Evolutionary conservation across 2,329 filamentous ascomycete genomes (phyloP), one percentile per base, ranked within the genome.

Genomic region (Dendryphion nanum): DNA sequence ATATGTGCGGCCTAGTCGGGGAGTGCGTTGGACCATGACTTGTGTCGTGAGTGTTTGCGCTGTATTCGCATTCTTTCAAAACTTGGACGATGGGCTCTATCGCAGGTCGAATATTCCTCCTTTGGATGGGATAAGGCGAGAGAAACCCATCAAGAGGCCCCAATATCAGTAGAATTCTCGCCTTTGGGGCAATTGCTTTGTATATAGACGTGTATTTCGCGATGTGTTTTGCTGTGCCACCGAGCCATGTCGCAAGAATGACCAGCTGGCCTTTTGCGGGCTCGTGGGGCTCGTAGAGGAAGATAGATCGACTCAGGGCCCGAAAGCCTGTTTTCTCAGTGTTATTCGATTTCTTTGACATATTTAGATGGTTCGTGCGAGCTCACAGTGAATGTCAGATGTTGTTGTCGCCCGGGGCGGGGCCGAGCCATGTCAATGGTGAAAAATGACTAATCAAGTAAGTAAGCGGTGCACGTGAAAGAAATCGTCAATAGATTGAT

Each of bases 121-220:
- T 19, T 16, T 53, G 45, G 6, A 7, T 18, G 4, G 18, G 13
- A 18, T 52, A 46, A 1, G 36, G 23, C 2, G 23, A 8, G 10
- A 26, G 3, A 26, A 26, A 26, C 3, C 23, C n/a, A 3, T 26
- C 23, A n/a, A 26, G 23, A 3, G 23, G 23, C n/a, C 10, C 23
- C 23, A 10, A n/a, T 26, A 26, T 26, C 23, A 26, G n/a, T 3
- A 26, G 19, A 31, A 55, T 50, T 2, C 30, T 35, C 5, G 51
- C 26, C 12, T 13, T 8, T 1, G 51, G 51, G 12, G 35, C 38
- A 14, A 50, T 23, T 3, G 16, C 28, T 2, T 7, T 37, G 42
- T 55, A 47, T 12, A 26, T 13, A 0, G 14, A 17, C 4, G 38
- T 34, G 37, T 55, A 55, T 35, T 56, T 56, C 4, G 40, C 37